A percentile compares a stretch with the other conserved stretches of the same genome.
phyloP scores from a whole-genome alignment of 2,329 filamentous ascomycete species.

The Hypoxylon sp. region DNA sequence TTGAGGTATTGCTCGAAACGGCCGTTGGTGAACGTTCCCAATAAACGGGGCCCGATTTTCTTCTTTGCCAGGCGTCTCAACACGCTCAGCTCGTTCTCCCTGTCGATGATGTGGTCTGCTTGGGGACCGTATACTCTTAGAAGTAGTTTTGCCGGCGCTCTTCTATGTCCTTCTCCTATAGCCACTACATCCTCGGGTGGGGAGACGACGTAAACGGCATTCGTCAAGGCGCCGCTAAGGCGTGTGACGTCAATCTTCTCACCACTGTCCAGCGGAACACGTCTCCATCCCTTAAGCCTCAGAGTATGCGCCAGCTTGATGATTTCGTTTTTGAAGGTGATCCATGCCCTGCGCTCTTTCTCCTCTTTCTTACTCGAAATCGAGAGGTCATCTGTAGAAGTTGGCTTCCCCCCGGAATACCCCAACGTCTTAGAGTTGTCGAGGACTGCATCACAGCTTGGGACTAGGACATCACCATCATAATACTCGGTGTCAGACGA shows the following conservation, averaged over 20 bases:
- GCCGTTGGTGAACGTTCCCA: conserved; percentile 94
- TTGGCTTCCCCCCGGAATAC: conserved; percentile 72
- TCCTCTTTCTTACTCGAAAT: conserved; percentile 64
- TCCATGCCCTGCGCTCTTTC: conserved; percentile 84
- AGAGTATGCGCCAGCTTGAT: conserved; percentile 90
- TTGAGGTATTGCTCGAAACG: conserved; percentile 96
- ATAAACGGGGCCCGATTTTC: conserved; percentile 89
- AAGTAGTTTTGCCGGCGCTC: conserved; percentile 77
- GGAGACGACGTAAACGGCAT: conserved; percentile 94
- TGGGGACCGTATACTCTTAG: conserved; percentile 95
- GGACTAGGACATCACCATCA: conserved; percentile 86
- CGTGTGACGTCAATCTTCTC: conserved; percentile 79
- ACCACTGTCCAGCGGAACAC: conserved; percentile 80
- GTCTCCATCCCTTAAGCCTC: conserved; percentile 90
- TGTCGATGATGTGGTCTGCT: conserved; percentile 94
- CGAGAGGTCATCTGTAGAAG: conserved; percentile 59
- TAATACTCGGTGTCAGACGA: conserved; percentile 89
- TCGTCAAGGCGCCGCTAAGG: conserved; percentile 92
- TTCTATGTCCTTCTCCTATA: conserved; percentile 58
- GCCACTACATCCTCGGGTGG: conserved; percentile 76
- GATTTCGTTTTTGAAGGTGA: conserved; percentile 92
- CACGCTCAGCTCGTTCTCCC: conserved; percentile 89
- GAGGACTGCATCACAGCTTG: conserved; percentile 84
- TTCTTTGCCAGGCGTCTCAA: conserved; percentile 88
- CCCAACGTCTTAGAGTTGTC: conserved; percentile 92